Conservation (phyloP, 257 asterid species). For the Perilla frutescens region DNA sequence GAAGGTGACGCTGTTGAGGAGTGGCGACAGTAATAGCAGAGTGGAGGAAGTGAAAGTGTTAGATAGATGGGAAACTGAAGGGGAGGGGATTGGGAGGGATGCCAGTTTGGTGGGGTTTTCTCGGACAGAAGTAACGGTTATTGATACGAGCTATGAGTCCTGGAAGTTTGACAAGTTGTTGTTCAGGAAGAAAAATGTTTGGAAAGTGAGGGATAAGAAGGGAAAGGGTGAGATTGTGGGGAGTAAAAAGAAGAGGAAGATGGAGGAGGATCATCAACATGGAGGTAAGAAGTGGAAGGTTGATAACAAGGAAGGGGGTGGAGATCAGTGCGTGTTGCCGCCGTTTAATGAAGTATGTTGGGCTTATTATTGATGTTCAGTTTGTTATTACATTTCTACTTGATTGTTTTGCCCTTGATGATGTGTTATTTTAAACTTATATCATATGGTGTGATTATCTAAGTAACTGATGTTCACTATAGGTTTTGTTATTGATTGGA, state of each 20-base stretch:
- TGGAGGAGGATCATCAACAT: slow-evolving; percentile 31
- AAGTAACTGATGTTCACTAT: slow-evolving; percentile 2
- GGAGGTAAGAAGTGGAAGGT: slow-evolving; percentile 57
- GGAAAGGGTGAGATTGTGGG: slow-evolving; percentile 42
- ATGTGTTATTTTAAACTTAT: slow-evolving; percentile 20
- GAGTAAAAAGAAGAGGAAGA: slow-evolving; percentile 61
- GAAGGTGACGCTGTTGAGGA: slow-evolving; percentile 37
- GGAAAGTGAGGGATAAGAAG: slow-evolving; percentile 83
- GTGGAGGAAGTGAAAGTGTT: slow-evolving; percentile 47
- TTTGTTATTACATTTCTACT: not conserved
- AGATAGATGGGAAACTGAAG: slow-evolving; percentile 41
- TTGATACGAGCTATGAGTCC: slow-evolving; percentile 79
- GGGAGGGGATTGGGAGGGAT: slow-evolving; percentile 47
- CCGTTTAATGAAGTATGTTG: slow-evolving; percentile 54
- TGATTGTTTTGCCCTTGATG: slow-evolving; percentile 11
- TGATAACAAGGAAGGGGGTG: slow-evolving; percentile 39
- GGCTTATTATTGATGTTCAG: slow-evolving; percentile 4
- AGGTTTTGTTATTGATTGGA: slow-evolving; percentile 2
- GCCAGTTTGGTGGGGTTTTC: slow-evolving; percentile 71
- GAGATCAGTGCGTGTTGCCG: slow-evolving; percentile 33
- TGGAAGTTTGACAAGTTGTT: slow-evolving; percentile 91
- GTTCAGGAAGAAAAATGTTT: slow-evolving; percentile 78
- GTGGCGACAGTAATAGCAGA: slow-evolving; percentile 51
- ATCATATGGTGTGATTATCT: slow-evolving; percentile 1
- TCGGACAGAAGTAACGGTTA: slow-evolving; percentile 79